Evolutionary conservation across 2,329 filamentous ascomycete species (phyloP).

Genomic region (Ceratocystis albifundus): DNA sequence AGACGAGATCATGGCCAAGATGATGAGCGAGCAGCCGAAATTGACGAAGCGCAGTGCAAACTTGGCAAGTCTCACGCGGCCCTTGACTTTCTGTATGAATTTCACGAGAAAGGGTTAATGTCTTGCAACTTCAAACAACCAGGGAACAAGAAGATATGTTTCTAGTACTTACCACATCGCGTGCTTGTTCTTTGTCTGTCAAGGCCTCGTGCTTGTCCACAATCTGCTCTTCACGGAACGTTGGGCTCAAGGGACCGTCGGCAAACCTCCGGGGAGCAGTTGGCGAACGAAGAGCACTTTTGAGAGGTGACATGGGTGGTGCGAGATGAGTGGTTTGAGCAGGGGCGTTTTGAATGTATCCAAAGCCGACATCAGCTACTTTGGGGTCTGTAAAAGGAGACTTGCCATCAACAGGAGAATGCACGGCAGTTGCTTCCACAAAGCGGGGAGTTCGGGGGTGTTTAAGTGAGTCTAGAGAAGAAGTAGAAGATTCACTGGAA

Average conservation of each 20-base stretch:
- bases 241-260: constrained; percentile 74
- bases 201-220: constrained; percentile 72
- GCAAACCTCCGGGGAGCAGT: constrained; percentile 59
- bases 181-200: constrained; percentile 77
- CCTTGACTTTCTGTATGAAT: constrained; percentile 68
- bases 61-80: constrained; percentile 82
- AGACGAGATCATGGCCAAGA: constrained; percentile 79
- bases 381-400: constrained; percentile 51
- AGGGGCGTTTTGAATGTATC: constrained; percentile 61
- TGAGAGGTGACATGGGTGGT: constrained; percentile 67
- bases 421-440: constrained; percentile 65
- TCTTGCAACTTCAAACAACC: not conserved
- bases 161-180: constrained; percentile 61
- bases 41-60: constrained; percentile 89
- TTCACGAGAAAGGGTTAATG: not conserved
- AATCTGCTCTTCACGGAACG: constrained; percentile 75
- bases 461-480: constrained; percentile 48
- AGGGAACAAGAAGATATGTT: not conserved
- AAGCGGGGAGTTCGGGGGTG: constrained; percentile 65
- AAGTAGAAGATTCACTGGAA: constrained; percentile 39
- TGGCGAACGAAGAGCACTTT: constrained; percentile 80
- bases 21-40: constrained; percentile 93
- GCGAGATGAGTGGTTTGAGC: constrained; percentile 35
- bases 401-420: constrained; percentile 58
- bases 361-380: constrained; percentile 81